Conservation (phyloP, 495 filamentous ascomycete species). For the Hypoxylon trugodes region DNA sequence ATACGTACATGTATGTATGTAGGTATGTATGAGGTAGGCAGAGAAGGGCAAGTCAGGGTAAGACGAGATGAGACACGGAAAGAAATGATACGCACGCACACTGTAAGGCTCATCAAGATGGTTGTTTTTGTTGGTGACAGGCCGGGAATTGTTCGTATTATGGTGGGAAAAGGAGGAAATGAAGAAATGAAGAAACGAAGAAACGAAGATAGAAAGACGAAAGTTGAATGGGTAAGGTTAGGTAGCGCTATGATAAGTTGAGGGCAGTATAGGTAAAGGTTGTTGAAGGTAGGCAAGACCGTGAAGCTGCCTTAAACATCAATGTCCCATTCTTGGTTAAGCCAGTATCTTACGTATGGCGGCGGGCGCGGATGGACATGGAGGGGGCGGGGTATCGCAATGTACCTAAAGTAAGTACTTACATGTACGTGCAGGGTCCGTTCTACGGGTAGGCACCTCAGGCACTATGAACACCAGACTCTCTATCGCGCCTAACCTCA, state of each 20-base stretch:
- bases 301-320: conserved; percentile 26
- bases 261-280: background rate
- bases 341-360: conserved; percentile 25
- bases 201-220: background rate
- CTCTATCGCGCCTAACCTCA: too few species aligned
- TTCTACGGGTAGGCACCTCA: background rate
- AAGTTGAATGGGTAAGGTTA: background rate
- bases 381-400: conserved; percentile 38
- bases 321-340: background rate
- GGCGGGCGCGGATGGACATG: conserved; percentile 26
- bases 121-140: background rate
- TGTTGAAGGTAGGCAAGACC: conserved; percentile 2
- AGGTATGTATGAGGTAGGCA: too few species aligned
- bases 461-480: too few species aligned
- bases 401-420: background rate
- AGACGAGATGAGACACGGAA: background rate
- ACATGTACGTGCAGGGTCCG: background rate
- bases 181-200: background rate
- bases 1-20: conserved; percentile 17
- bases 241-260: background rate
- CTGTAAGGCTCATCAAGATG: conserved; percentile 13
- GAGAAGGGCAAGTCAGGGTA: background rate
- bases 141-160: background rate
- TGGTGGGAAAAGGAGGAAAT: background rate
- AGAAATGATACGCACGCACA: background rate